Conservation (phyloP, 805 yeast genomes). For the Candida berthetii region DNA sequence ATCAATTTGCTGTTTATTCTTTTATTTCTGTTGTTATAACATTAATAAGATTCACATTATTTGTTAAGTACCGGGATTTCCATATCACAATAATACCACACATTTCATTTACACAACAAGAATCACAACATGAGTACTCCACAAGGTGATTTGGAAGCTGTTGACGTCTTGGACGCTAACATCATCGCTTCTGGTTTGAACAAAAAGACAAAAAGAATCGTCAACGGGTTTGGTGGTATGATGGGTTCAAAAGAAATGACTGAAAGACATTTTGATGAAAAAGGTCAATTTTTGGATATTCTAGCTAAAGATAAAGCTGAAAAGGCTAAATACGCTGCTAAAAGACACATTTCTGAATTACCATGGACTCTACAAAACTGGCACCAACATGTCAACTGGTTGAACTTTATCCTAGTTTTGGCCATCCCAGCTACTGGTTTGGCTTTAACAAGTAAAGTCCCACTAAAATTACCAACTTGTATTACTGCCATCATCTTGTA, state of each 20-base stretch:
- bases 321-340: constrained; percentile 29
- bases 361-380: constrained; percentile 74
- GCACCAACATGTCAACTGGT: constrained; percentile 74
- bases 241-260: constrained; percentile 81
- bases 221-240: constrained; percentile 72
- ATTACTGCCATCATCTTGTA: constrained; percentile 46
- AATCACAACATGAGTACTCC: constrained; percentile 4
- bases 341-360: constrained; percentile 63
- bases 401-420: constrained; percentile 60
- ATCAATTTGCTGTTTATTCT: too few species aligned
- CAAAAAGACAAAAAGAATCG: constrained; percentile 63
- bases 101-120: too few species aligned
- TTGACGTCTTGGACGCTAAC: constrained; percentile 66
- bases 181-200: constrained; percentile 80
- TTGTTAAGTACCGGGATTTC: too few species aligned
- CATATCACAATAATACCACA: not conserved
- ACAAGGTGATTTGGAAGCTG: constrained; percentile 18
- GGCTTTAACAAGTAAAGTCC: constrained; percentile 33
- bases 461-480: constrained; percentile 33
- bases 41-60: too few species aligned
- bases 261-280: constrained; percentile 57
- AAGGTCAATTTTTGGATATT: constrained; percentile 30
- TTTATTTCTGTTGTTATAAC: too few species aligned
- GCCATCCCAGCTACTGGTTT: constrained; percentile 54
- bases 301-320: constrained; percentile 37